Percentiles rank a stretch among this genome's conserved stretches.
Conservation (phyloP, 352 stramenopile genomes). For the Plasmopara muralis region DNA sequence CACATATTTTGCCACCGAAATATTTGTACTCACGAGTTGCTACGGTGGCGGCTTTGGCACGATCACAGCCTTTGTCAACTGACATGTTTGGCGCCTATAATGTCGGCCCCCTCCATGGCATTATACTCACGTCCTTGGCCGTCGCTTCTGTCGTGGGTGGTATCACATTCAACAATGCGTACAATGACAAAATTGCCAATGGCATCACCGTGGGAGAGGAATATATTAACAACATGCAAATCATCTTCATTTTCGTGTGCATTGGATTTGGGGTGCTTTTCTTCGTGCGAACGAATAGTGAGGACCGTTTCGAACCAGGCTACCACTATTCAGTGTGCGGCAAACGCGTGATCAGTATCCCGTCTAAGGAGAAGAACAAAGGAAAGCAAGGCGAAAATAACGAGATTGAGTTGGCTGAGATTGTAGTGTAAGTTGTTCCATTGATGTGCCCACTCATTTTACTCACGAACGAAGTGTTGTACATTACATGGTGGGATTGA, state of each 20-base stretch:
- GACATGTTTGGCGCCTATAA: constrained; percentile 84
- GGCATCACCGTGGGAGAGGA: constrained; percentile 30
- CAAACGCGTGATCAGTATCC: constrained; percentile 56
- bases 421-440: too few relatives aligned
- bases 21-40: constrained; percentile 62
- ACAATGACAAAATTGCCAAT: constrained; percentile 4
- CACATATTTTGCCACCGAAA: constrained; percentile 38
- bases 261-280: constrained; percentile 41
- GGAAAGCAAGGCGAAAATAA: too few relatives aligned
- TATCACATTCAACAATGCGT: constrained; percentile 51
- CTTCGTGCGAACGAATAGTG: constrained; percentile 61
- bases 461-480: too few relatives aligned
- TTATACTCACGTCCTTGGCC: constrained; percentile 72
- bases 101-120: constrained; percentile 74
- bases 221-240: constrained; percentile 1
- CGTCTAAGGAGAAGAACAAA: constrained; percentile 26
- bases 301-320: constrained; percentile 57
- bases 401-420: too few relatives aligned
- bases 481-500: too few relatives aligned
- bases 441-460: too few relatives aligned
- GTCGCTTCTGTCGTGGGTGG: constrained; percentile 63
- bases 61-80: constrained; percentile 67
- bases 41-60: constrained; percentile 73
- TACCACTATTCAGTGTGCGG: constrained; percentile 69
- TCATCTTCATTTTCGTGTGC: constrained; percentile 2